Evolutionary conservation across 805 yeast species (phyloP), one percentile per base, ranked within the genome.

Genomic region (Sugiyamaella lignohabitans): DNA sequence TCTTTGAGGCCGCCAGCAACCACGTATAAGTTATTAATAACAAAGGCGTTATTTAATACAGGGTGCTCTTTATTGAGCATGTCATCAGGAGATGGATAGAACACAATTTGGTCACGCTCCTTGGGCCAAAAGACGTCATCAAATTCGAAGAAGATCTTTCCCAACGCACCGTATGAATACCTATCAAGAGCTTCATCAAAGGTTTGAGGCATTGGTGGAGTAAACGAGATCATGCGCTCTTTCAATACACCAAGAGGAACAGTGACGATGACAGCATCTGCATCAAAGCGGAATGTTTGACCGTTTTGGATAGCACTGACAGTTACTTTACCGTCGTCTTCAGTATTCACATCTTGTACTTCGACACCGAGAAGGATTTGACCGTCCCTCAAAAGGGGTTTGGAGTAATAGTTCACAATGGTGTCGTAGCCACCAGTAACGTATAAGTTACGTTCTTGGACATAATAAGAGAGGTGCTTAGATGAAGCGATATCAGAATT

Each of bases 241-340:
- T 62, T 57, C 35, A 62, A 47, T 17, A 49, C 54, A 8, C 66
- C 66, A 2, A 62, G 53, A 30, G 66, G 66, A 10, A 55, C 54
- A 5, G 66, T 56, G 20, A 55, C 54, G 6, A 62, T 50, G 18
- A 52, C 61, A 5, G 61, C 61, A 38, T 62, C 61, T 34, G 50
- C 53, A 35, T 52, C 56, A 29, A 32, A 50, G 16, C 46, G 27
- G 20, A 53, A 40, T 10, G 43, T 23, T 27, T 43, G 50, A 8
- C 34, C 34, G 27, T 34, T 23, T n/a, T 34, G 39, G 16, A 17
- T 23, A 23, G 32, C 44, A 14, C 17, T 19, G 11, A 45, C 40
- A 3, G 18, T 19, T 23, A 43, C 46, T 20, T 19, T 20, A 17
- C 19, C 23, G 23, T 40, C 43, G 24, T 42, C 20, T 19, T 42